These are phyloP conservation scores for Volvariella surrecta DNA, from an alignment of 1,284 basidiomycete genomes.

Conservation along the genomic window DNA sequence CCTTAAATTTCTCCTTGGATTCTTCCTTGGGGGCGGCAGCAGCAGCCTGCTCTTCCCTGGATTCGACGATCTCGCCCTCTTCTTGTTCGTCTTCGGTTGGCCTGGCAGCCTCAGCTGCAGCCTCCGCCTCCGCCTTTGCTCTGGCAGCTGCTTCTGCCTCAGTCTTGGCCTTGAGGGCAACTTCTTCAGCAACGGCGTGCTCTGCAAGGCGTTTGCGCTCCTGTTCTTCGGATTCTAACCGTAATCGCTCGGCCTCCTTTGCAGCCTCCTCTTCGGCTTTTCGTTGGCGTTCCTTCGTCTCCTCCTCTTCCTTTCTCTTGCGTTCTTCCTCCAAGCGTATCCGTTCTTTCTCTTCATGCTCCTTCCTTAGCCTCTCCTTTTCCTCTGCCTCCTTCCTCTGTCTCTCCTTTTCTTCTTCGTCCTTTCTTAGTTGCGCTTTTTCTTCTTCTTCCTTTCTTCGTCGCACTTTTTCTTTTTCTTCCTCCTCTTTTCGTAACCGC, in stretches of 20 bases:
- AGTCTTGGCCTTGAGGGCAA: constrained; percentile 26
- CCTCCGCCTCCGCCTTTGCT: constrained; percentile 29
- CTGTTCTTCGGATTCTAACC: constrained; percentile 15
- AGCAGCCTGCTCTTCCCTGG: constrained; percentile 27
- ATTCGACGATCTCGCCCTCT: constrained; percentile 26
- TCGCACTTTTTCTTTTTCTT: constrained; percentile 40
- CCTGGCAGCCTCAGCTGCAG: constrained; percentile 16
- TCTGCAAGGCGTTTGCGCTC: constrained; percentile 27
- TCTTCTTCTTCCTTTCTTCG: constrained; percentile 38
- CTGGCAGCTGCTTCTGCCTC: constrained; percentile 25
- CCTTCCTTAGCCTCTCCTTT: constrained; percentile 12
- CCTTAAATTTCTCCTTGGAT: constrained; percentile 34
- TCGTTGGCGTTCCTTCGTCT: constrained; percentile 17
- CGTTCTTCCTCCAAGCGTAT: constrained; percentile 20
- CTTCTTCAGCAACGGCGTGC: constrained; percentile 27
- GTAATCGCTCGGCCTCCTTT: constrained; percentile 17
- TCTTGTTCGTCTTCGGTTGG: constrained; percentile 21
- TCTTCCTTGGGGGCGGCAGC: constrained; percentile 17
- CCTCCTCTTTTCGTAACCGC: constrained; percentile 32
- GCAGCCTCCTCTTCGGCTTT: constrained; percentile 28
- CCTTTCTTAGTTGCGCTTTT: constrained; percentile 25
- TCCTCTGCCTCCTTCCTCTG: not conserved
- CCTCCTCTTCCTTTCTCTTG: constrained; percentile 29
- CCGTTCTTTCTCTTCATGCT: constrained; percentile 29
- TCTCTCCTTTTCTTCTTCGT: constrained; percentile 37